Conservation (phyloP, 2,329 filamentous ascomycete species). For the Fusarium haematococcum region DNA sequence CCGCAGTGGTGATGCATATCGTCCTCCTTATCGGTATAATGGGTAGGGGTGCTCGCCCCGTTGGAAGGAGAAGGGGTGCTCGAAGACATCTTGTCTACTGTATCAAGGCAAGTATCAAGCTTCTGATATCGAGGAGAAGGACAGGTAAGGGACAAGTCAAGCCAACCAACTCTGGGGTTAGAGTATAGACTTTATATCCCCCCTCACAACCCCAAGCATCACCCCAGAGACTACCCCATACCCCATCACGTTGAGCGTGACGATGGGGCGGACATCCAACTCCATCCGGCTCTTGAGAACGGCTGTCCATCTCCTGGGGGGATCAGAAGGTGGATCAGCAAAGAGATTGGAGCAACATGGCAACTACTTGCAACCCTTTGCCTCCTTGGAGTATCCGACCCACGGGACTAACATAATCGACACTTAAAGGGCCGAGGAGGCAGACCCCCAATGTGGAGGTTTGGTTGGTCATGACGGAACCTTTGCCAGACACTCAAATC, state of each 20-base stretch:
- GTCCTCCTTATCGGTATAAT: constrained; percentile 39
- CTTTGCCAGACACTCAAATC: constrained; percentile 10
- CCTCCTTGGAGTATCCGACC: constrained; percentile 22
- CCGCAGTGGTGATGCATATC: constrained; percentile 23
- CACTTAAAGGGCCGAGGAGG: constrained; percentile 25
- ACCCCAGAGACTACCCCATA: constrained; percentile 23
- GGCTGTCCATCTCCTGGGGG: constrained; percentile 6
- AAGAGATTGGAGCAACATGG: constrained; percentile 11
- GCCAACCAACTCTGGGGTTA: constrained; percentile 6
- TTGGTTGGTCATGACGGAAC: constrained; percentile 26
- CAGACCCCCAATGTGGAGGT: constrained; percentile 22
- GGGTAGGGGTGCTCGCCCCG: constrained; percentile 42
- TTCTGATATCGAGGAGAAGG: neutral
- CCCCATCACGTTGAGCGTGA: constrained; percentile 23
- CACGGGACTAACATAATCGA: constrained; percentile 31
- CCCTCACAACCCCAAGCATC: neutral
- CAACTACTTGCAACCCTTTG: constrained; percentile 4
- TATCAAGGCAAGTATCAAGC: neutral
- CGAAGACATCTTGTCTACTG: constrained; percentile 33
- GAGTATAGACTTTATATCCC: constrained; percentile 23
- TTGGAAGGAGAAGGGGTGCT: constrained; percentile 31
- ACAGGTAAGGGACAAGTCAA: neutral
- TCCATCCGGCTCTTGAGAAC: constrained; percentile 11
- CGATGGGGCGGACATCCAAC: constrained; percentile 17
- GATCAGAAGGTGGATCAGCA: constrained; percentile 18